Evolutionary conservation across 2,329 filamentous ascomycete species (phyloP), one percentile per base, ranked within the genome.

Genomic region (Trichoderma pleuroti): DNA sequence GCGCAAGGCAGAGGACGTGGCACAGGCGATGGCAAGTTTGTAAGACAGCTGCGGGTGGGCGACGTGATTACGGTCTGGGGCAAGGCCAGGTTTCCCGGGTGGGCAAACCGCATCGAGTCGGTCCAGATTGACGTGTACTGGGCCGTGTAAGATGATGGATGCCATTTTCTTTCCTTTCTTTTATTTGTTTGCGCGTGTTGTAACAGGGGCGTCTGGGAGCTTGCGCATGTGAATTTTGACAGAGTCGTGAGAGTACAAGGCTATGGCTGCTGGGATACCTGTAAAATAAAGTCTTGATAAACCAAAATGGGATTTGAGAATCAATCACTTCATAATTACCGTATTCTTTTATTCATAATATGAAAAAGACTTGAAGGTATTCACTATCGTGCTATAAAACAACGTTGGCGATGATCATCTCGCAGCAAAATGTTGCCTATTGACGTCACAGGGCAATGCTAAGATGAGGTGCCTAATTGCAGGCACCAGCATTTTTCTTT

Each of bases 41-140:
- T 91, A 39, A 83, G 85, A 18, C 81, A 79, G 59, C 75, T 91
- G 73, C 84, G 83, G 73, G 73, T 88, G n/a, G 89, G 89, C 1
- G 89, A 91, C 73, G 84, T 88, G 21, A 79, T 91, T 12, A 90
- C 88, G 0, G 75, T 91, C 2, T 91, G 88, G 88, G 88, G 81
- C 1, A 88, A 86, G 77, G 83, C 87, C 2, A 83, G 88, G 71
- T 90, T 87, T 69, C 77, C 76, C 0, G 84, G 79, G 0, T 91
- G 89, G 89, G 59, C 68, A 1, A 90, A 90, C 72, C 66, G 78
- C 14, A 77, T 90, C 11, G 77, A 85, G 60, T 81, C 78, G 14
- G 84, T 86, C 2, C 81, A 82, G 76, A 79, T 90, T 34, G 86
- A 87, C 70, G 81, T 90, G 30, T 90, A 87, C 75, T 91, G 87